phyloP scores from a whole-genome alignment of 2,329 filamentous ascomycete genomes.

The Scedosporium dehoogii region DNA sequence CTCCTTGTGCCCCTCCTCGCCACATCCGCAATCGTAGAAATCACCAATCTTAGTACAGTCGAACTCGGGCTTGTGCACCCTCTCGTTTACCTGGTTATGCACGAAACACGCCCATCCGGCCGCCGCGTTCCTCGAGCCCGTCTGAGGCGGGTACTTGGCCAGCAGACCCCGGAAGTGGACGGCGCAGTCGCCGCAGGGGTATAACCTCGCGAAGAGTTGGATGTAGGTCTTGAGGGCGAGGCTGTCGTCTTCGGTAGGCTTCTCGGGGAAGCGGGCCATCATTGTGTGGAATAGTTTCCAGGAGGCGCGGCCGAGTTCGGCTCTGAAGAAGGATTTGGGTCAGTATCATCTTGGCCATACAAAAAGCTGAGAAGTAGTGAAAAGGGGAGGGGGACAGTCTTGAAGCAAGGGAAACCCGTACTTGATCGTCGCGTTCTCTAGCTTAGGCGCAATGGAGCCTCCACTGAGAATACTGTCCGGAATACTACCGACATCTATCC shows the following conservation, averaged over 20 bases:
- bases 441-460: slow-evolving; percentile 66
- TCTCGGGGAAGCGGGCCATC: slow-evolving; percentile 59
- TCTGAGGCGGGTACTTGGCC: slow-evolving; percentile 54
- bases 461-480: slow-evolving; percentile 48
- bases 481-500: slow-evolving; percentile 29
- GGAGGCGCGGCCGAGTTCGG: slow-evolving; percentile 56
- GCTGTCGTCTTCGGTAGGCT: slow-evolving; percentile 52
- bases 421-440: slow-evolving; percentile 77
- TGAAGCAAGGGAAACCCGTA: slow-evolving; percentile 23
- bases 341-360: slow-evolving; percentile 5
- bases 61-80: slow-evolving; percentile 50
- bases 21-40: slow-evolving; percentile 63
- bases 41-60: slow-evolving; percentile 60
- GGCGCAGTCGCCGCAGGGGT: slow-evolving; percentile 62
- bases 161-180: slow-evolving; percentile 55
- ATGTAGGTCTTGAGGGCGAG: slow-evolving; percentile 55
- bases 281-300: slow-evolving; percentile 65
- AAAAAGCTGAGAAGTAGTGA: neutral
- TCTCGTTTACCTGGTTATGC: slow-evolving; percentile 58
- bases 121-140: slow-evolving; percentile 50
- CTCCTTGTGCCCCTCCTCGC: slow-evolving; percentile 47
- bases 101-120: slow-evolving; percentile 60
- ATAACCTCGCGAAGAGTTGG: slow-evolving; percentile 56
- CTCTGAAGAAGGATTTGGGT: slow-evolving; percentile 25
- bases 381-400: neutral